A percentile compares a stretch with the other conserved stretches of the same genome.
Evolutionary conservation across 169 alveolate species (phyloP).

Genomic region (Eimeria sp.): DNA sequence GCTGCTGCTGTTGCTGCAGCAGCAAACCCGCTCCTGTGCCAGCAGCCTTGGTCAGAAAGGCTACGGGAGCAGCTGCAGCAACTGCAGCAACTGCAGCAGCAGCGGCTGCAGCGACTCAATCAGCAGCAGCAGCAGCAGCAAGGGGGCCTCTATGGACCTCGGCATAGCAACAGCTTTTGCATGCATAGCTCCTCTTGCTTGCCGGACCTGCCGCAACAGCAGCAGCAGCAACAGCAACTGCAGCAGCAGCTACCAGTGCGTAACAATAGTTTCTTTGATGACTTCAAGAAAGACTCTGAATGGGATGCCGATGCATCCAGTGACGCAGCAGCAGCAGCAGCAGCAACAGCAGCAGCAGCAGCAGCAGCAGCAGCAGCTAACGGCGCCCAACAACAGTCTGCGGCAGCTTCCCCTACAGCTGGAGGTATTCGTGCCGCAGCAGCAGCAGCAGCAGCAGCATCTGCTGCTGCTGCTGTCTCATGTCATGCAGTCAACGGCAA

Average conservation of each 20-base stretch:
- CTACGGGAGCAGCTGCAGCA: conserved; percentile 47
- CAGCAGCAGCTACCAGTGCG: not conserved
- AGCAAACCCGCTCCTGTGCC: conserved; percentile 3
- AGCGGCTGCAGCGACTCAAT: not conserved
- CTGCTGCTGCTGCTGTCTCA: conserved; percentile 28
- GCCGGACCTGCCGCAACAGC: conserved; percentile 19
- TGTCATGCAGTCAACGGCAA: conserved; percentile 1
- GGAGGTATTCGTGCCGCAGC: not conserved
- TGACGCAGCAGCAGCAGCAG: conserved; percentile 64
- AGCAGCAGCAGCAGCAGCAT: conserved; percentile 7
- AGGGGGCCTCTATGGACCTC: not conserved
- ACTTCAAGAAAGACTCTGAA: conserved; percentile 18
- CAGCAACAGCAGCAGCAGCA: conserved; percentile 47
- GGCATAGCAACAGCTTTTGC: not conserved
- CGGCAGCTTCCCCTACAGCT: conserved; percentile 22
- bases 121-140: conserved; percentile 15
- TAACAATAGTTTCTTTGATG: not conserved
- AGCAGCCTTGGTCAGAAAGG: not conserved
- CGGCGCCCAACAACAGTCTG: conserved; percentile 39
- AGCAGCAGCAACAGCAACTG: conserved; percentile 13
- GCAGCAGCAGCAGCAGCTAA: conserved; percentile 34
- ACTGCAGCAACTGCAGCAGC: conserved; percentile 24
- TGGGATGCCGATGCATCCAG: conserved; percentile 3
- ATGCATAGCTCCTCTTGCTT: not conserved
- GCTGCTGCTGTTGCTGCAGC: conserved; percentile 34